Evolutionary conservation across 2,329 filamentous ascomycete species (phyloP), one percentile per base, ranked within the genome.

Genomic region (Cladorrhinum sp.): DNA sequence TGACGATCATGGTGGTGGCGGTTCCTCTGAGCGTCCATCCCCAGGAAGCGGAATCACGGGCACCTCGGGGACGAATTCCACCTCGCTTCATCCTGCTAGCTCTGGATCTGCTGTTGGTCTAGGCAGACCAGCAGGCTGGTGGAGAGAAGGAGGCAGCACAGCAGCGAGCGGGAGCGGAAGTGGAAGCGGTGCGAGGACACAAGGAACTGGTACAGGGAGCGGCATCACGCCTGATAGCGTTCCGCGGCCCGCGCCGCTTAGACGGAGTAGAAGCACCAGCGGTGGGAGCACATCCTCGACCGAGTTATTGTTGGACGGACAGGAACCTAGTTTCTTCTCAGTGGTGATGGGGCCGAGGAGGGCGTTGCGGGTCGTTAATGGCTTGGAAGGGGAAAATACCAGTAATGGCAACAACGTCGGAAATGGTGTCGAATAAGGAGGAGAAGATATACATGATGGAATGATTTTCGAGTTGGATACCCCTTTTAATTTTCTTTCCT

Each of bases 281-380:
- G 75, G 73, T 12, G 72, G 70, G 21, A 76, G 73, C 55, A 75
- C 72, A 21, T 73, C 70, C 56, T 74, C 74, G 28, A 74, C 70
- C 1, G 74, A 76, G 57, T 69, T 70, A 6, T 64, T 77, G 63
- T 64, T 77, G 24, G 74, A 78, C 21, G 76, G 75, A 10, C 66
- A 63, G 65, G 69, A 89, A 69, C 86, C 86, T 60, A 86, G 80
- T 49, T 90, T 89, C 71, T 83, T 87, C 71, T 86, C 81, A 55
- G 84, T 87, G 39, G 70, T 88, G 67, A 68, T 88, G 70, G 86
- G 86, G 69, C 86, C 86, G 26, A 80, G 85, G 71, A 77, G 86
- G 71, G 88, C 84, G 70, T 74, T 89, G 74, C 77, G 85, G 71
- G 85, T 88, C 52, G 84, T 88, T 20, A 89, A 89, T 61, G 71